Evolutionary conservation across 257 asterid species (phyloP).

Genomic region (Petrea volubilis): DNA sequence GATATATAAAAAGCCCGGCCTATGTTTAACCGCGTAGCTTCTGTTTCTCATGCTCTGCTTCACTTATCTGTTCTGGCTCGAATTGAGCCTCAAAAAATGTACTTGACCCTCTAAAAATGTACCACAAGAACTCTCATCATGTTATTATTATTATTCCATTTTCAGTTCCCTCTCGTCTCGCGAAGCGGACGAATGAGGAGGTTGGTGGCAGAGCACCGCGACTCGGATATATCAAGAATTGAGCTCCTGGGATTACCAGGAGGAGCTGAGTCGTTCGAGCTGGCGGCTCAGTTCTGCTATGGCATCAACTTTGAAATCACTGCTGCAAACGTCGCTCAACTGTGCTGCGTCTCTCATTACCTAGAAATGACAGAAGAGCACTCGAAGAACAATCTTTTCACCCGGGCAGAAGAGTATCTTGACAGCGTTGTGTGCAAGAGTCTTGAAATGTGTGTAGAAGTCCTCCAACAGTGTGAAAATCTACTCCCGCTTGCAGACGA

Average conservation of each 20-base stretch:
- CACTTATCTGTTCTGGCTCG: not conserved
- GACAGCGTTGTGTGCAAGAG: conserved; percentile 65
- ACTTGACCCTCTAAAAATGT: not conserved
- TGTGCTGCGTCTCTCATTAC: conserved; percentile 78
- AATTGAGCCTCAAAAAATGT: not conserved
- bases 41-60: not conserved
- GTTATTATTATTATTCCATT: not conserved
- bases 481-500: conserved; percentile 96
- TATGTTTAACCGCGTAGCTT: not conserved
- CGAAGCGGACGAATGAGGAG: conserved; percentile 88
- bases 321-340: conserved; percentile 75
- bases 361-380: conserved; percentile 89
- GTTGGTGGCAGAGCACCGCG: conserved; percentile 74
- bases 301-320: conserved; percentile 92
- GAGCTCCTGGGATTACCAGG: conserved; percentile 89
- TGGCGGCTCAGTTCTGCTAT: conserved; percentile 90
- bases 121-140: not conserved
- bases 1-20: not conserved
- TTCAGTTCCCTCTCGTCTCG: conserved; percentile 95
- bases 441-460: conserved; percentile 87
- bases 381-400: conserved; percentile 71
- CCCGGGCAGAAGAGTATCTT: conserved; percentile 82
- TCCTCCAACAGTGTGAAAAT: conserved; percentile 73
- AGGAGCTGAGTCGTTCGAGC: conserved; percentile 79
- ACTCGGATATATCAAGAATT: conserved; percentile 60